Evolutionary conservation across 208 protist genomes (phyloP).

Genomic region (Vickermania ingenoplastis): DNA sequence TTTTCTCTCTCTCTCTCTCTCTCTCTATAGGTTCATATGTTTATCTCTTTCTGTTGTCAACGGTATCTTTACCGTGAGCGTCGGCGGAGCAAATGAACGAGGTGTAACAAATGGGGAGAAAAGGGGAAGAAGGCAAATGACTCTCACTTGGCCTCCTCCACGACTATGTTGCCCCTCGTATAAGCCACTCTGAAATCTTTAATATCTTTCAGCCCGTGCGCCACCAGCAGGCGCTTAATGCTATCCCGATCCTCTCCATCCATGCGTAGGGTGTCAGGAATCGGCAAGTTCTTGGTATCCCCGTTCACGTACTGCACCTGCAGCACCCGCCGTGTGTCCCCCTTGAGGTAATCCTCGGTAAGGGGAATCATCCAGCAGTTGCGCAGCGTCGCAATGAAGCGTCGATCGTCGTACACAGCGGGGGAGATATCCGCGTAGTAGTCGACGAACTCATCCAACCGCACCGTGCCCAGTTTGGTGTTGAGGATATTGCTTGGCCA

Average conservation of each 20-base stretch:
- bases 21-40: no score
- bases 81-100: no score
- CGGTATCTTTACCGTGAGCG: no score
- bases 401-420: constrained; percentile 59
- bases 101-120: no score
- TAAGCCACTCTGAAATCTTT: constrained; percentile 25
- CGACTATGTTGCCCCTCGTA: neutral
- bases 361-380: constrained; percentile 65
- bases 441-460: constrained; percentile 72
- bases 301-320: constrained; percentile 59
- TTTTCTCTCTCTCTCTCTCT: no score
- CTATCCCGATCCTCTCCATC: constrained; percentile 30
- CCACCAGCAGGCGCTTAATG: constrained; percentile 46
- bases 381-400: constrained; percentile 62
- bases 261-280: constrained; percentile 63
- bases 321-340: constrained; percentile 33
- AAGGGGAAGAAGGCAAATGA: constrained; percentile 10
- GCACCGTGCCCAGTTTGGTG: constrained; percentile 59
- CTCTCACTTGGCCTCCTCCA: constrained; percentile 33
- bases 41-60: no score
- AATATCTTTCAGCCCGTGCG: constrained; percentile 56
- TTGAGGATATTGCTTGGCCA: constrained; percentile 49
- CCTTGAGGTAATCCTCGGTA: constrained; percentile 47
- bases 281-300: constrained; percentile 31
- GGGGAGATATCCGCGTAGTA: constrained; percentile 89